Base-by-base conservation (phyloP, 441 rosid species). In the Pelargonium hybrid region DNA sequence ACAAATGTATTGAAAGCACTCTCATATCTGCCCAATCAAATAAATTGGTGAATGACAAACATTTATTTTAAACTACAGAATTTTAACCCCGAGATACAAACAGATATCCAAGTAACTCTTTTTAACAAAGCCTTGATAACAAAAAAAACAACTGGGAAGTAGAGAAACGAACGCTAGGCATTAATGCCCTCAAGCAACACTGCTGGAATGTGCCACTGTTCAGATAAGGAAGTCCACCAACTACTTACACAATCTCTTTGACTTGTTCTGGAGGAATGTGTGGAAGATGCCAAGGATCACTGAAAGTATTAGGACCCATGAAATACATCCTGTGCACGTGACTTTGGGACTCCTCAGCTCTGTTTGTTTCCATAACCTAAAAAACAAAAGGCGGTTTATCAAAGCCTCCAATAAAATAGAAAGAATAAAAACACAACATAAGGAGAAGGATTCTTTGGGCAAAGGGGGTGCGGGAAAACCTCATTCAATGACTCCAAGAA, bases 281-380 rank as follows among this genome's bases (percentile, higher is more conserved):
- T 21, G 96, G 90, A 75, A 95, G 92, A 83, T 92, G 92, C 98
- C 98, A 95, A 65, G 99, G 98, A 78, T 92, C 92, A 75, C 98
- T 83, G 78, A 95, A 92, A 45, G 93, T 90, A 85, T 95, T 92
- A 62, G 91, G 93, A 71, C 98, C 99, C 96, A 90, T 89, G 80
- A 95, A 92, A 82, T 92, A 95, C 95, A 95, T 87, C 74, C 99
- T 87, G 77, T 95, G 97, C 72, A 95, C 89, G 71, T 95, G 99
- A 83, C 89, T 86, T 79, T 93, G 94, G 68, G 97, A 91, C 81
- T 90, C 96, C 87, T 90, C 99, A 68, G 89, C 99, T 82, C 98
- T 91, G 77, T 92, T 92, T 69, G 99, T 95, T 85, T 95, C 99
- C 86, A 95, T 41, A 71, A 95, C 99, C 99, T 95, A 80, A 63